Base-by-base conservation (phyloP, 2,329 filamentous ascomycete species). In the Epichloe uncinata region DNA sequence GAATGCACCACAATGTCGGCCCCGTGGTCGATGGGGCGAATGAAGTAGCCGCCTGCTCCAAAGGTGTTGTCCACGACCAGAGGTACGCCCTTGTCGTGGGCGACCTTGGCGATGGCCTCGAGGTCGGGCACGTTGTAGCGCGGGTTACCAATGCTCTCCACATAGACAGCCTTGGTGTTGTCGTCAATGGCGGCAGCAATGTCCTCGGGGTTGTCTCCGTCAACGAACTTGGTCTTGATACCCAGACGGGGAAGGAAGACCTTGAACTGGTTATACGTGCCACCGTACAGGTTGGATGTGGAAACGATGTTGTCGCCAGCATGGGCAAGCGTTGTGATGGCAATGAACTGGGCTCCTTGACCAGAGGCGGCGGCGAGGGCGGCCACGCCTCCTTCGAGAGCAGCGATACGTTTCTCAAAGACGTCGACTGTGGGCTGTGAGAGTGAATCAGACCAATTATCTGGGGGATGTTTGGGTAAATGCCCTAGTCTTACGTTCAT, bases 181-280 rank as follows among this genome's bases (percentile, higher is more conserved):
- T 94, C 87, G 64, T 96, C 90, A 63, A 96, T 96, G 49, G 82
- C 81, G 44, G 81, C 80, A 37, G 79, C 83, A 61, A 96, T 85
- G 60, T 89, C 87, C 58, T 84, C 83, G 13, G 86, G 73, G 52
- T 81, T 81, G 67, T 95, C 89, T 42, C 87, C 87, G 50, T 82
- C 74, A 61, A 95, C 78, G 60, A 96, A 96, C 71, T 90, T 95
- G 62, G 88, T 93, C 41, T 74, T 73, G 63, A 97, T 89, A 54
- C 91, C 91, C 43, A 95, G 70, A n/a, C 90, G 81, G 6, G 88
- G 85, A 50, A 96, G 74, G 57, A 88, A 78, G 43, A 96, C 89
- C 72, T 96, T 96, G 71, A 96, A 81, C 73, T 96, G 91, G 71
- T 97, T 96, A 74, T 95, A 96, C 15, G 91, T 96, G 65, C 90